phyloP scores from a whole-genome alignment of 2,329 filamentous ascomycete species.

The Fusarium setosum region DNA sequence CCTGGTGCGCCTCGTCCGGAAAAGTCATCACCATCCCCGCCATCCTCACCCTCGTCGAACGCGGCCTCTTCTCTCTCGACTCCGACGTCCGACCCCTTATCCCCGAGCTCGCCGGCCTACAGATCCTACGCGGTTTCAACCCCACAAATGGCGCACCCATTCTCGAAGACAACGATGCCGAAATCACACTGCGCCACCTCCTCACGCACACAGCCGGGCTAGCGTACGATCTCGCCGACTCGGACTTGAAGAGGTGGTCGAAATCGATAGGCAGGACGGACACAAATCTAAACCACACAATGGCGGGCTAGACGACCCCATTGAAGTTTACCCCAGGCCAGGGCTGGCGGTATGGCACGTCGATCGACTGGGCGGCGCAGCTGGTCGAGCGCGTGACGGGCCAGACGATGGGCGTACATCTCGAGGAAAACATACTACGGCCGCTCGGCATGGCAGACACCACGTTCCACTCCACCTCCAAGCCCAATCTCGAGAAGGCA shows the following conservation, averaged over 20 bases:
- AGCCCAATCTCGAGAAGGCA: too few species aligned
- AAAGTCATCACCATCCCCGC: slow-evolving; percentile 54
- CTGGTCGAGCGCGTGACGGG: slow-evolving; percentile 55
- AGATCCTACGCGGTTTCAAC: slow-evolving; percentile 53
- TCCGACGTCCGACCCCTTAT: slow-evolving; percentile 49
- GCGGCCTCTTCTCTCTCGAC: slow-evolving; percentile 48
- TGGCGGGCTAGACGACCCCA: slow-evolving; percentile 53
- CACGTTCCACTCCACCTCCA: slow-evolving; percentile 52
- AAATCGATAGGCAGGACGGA: slow-evolving; percentile 46
- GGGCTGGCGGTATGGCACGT: slow-evolving; percentile 61
- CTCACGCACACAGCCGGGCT: slow-evolving; percentile 63
- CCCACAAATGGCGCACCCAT: slow-evolving; percentile 49
- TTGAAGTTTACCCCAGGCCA: slow-evolving; percentile 58
- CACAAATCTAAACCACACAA: slow-evolving; percentile 48
- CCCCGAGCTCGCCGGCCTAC: slow-evolving; percentile 48
- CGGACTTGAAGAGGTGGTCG: slow-evolving; percentile 55
- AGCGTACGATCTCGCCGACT: slow-evolving; percentile 55
- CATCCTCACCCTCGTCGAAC: slow-evolving; percentile 55
- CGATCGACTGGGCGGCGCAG: slow-evolving; percentile 60
- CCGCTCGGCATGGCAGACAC: slow-evolving; percentile 52
- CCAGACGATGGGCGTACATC: slow-evolving; percentile 50
- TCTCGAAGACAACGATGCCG: slow-evolving; percentile 49
- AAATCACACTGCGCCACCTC: slow-evolving; percentile 56
- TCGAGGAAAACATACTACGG: slow-evolving; percentile 50
- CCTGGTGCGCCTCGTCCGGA: slow-evolving; percentile 55